phyloP scores from a whole-genome alignment of 768 basidiomycete genomes.

The Glaciozyma antarctica region DNA sequence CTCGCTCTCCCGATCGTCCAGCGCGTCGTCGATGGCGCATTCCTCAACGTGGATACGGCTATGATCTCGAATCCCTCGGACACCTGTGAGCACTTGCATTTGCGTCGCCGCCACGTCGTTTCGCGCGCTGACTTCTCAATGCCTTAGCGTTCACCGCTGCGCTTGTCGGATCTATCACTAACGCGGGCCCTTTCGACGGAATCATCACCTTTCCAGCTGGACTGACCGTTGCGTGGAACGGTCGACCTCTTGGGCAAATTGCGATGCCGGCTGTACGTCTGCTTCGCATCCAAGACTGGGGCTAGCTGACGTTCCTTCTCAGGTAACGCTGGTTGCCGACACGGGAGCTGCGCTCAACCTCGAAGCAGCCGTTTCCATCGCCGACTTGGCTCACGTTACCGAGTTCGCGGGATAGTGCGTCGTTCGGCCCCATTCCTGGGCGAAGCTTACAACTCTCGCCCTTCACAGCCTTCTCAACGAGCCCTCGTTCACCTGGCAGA shows the following conservation, averaged over 20 bases:
- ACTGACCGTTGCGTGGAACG: slow-evolving; percentile 54
- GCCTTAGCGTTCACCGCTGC: slow-evolving; percentile 52
- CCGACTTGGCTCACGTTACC: slow-evolving; percentile 50
- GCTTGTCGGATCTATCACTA: slow-evolving; percentile 55
- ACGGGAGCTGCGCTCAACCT: slow-evolving; percentile 53
- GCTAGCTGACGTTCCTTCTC: not conserved
- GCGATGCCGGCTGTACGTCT: slow-evolving; percentile 49
- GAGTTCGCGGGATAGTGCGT: slow-evolving; percentile 42
- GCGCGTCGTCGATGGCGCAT: slow-evolving; percentile 37
- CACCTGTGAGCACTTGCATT: slow-evolving; percentile 45
- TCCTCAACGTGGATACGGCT: slow-evolving; percentile 55
- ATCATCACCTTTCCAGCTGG: slow-evolving; percentile 57
- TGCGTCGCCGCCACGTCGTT: slow-evolving; percentile 41
- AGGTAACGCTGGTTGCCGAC: slow-evolving; percentile 40
- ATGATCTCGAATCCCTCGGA: slow-evolving; percentile 51
- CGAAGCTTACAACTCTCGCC: not conserved
- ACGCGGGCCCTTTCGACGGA: slow-evolving; percentile 65
- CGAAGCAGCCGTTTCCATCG: slow-evolving; percentile 52
- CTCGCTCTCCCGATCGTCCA: slow-evolving; percentile 61
- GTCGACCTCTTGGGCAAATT: slow-evolving; percentile 51
- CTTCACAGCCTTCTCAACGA: slow-evolving; percentile 47
- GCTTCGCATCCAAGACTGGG: slow-evolving; percentile 34
- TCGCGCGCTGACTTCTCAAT: not conserved
- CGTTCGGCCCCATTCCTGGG: slow-evolving; percentile 50
- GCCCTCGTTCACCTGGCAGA: slow-evolving; percentile 63